phyloP scores from a whole-genome alignment of 2,329 filamentous ascomycete genomes.

The Colletotrichum falcatum region DNA sequence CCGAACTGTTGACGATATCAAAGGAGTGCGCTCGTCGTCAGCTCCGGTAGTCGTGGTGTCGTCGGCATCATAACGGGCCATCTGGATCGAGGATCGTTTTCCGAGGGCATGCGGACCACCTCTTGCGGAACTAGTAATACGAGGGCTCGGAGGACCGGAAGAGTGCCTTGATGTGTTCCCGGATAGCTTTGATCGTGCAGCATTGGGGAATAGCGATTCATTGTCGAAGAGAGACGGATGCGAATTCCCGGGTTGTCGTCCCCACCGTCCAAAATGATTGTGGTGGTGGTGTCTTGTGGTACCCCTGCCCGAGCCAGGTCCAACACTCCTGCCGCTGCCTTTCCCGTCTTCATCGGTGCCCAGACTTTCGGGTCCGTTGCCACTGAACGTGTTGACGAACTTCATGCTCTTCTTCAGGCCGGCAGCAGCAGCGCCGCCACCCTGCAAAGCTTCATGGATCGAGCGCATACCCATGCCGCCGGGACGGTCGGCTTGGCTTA shows the following conservation, averaged over 20 bases:
- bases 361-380: constrained; percentile 63
- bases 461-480: constrained; percentile 62
- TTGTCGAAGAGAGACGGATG: constrained; percentile 81
- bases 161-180: constrained; percentile 69
- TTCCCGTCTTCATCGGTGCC: constrained; percentile 76
- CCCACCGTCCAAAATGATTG: constrained; percentile 74
- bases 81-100: constrained; percentile 68
- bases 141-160: constrained; percentile 78
- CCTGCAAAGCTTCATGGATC: constrained; percentile 60
- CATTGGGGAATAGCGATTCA: constrained; percentile 81
- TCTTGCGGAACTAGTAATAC: constrained; percentile 50
- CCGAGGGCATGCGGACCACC: constrained; percentile 44
- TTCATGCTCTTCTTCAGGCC: constrained; percentile 94
- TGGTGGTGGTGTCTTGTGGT: constrained; percentile 83
- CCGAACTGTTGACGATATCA: constrained; percentile 73
- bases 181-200: constrained; percentile 71
- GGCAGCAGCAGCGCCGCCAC: constrained; percentile 58
- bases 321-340: constrained; percentile 70
- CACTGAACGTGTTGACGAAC: constrained; percentile 84
- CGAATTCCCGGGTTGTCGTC: constrained; percentile 74
- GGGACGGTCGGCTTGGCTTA: constrained; percentile 74
- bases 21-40: constrained; percentile 88
- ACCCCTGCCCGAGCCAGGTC: constrained; percentile 70
- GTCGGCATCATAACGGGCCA: constrained; percentile 81
- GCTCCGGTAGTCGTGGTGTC: constrained; percentile 68